Conservation (phyloP, 768 basidiomycete species). For the Pleurotus citrinopileatus region DNA sequence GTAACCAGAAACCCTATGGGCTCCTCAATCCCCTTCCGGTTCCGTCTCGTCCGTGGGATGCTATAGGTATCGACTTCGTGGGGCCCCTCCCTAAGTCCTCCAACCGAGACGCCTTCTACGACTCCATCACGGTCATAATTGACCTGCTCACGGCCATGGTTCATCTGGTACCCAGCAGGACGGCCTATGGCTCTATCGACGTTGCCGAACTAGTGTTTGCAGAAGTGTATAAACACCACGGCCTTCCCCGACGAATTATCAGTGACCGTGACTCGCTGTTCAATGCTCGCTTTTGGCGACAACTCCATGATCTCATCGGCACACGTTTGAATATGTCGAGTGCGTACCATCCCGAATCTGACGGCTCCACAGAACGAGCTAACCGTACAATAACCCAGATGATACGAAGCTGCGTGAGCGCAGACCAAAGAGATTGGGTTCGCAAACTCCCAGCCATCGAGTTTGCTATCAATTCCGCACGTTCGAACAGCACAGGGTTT, state of each 20-base stretch:
- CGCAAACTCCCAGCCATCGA: conserved; percentile 26
- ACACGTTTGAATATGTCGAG: conserved; percentile 24
- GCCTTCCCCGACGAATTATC: conserved; percentile 25
- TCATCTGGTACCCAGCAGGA: conserved; percentile 15
- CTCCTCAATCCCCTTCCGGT: conserved; percentile 15
- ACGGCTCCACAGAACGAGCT: conserved; percentile 30
- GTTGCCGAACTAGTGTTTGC: conserved; percentile 20
- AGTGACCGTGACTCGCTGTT: conserved; percentile 20
- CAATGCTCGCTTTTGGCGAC: conserved; percentile 13
- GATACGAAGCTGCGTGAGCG: conserved; percentile 19
- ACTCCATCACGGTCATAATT: conserved; percentile 19
- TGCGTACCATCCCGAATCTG: conserved; percentile 15
- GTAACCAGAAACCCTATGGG: conserved; percentile 16
- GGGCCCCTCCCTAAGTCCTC: conserved; percentile 23
- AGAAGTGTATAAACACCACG: conserved; percentile 24
- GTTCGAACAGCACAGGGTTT: conserved; percentile 30
- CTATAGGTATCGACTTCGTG: conserved; percentile 27
- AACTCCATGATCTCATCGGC: conserved; percentile 17
- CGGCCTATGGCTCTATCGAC: conserved; percentile 11
- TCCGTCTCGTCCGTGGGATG: conserved; percentile 22
- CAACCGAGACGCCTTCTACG: conserved; percentile 17
- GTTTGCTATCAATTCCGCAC: conserved; percentile 33
- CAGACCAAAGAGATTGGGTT: conserved; percentile 28
- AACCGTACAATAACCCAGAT: conserved; percentile 28
- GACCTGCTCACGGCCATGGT: conserved; percentile 15